These are phyloP conservation scores for Nannizzia gypsea DNA, from an alignment of 2,329 filamentous ascomycete species.

Conservation along the genomic window DNA sequence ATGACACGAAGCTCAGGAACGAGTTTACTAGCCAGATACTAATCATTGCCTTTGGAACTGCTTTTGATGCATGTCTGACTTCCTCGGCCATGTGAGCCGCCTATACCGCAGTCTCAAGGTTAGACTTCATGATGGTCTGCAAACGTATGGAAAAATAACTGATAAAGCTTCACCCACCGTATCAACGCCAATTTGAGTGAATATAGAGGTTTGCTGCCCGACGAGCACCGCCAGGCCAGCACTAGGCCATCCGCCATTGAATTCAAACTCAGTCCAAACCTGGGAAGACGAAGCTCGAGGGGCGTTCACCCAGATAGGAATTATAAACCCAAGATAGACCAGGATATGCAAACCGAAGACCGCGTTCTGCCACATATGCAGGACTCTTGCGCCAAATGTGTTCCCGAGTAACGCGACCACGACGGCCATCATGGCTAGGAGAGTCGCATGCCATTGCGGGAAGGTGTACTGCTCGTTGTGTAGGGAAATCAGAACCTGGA, in stretches of 20 bases:
- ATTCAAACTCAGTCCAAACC: constrained; percentile 30
- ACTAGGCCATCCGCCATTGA: constrained; percentile 26
- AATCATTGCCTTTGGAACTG: constrained; percentile 39
- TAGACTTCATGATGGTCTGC: no score
- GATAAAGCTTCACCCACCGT: constrained; percentile 15
- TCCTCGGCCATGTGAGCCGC: constrained; percentile 36
- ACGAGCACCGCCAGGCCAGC: constrained; percentile 29
- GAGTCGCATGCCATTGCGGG: constrained; percentile 36
- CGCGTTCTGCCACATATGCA: constrained; percentile 41
- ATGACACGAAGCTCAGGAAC: constrained; percentile 30
- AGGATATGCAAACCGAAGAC: constrained; percentile 39
- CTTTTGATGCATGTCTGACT: constrained; percentile 36
- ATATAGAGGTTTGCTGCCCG: constrained; percentile 23
- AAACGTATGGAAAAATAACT: no score
- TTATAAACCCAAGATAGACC: constrained; percentile 34
- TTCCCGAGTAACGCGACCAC: constrained; percentile 32
- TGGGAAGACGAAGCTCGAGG: constrained; percentile 16
- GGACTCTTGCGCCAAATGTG: constrained; percentile 32
- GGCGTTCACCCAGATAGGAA: constrained; percentile 25
- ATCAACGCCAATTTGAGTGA: constrained; percentile 22
- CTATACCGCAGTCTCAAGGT: neutral
- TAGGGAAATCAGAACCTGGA: constrained; percentile 32
- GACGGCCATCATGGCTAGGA: constrained; percentile 35
- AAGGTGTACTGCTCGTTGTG: constrained; percentile 29
- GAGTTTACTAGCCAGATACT: constrained; percentile 38